phyloP scores from a whole-genome alignment of 345 rosid species.

The Citrus reticulata region DNA sequence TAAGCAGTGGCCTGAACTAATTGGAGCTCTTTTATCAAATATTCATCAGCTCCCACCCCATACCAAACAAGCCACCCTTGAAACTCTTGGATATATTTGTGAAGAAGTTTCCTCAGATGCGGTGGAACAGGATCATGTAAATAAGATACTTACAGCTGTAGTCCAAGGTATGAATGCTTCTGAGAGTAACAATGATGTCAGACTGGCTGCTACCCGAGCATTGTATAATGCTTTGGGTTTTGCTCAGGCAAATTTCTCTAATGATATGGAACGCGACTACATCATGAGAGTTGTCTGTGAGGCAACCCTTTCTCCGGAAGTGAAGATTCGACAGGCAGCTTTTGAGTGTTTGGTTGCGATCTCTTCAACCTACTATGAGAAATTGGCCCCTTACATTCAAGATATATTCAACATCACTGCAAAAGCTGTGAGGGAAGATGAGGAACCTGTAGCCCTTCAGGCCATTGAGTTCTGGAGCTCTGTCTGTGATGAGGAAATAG shows the following conservation, averaged over 20 bases:
- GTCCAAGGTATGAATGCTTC: conserved; percentile 40
- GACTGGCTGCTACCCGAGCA: conserved; percentile 30
- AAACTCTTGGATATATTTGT: conserved; percentile 74
- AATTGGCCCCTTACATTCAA: conserved; percentile 24
- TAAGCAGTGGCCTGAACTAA: conserved; percentile 76
- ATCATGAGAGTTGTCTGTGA: conserved; percentile 36
- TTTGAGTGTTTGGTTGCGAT: conserved; percentile 32
- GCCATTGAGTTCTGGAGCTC: conserved; percentile 37
- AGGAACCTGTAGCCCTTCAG: conserved; percentile 29
- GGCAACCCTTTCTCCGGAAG: conserved; percentile 28
- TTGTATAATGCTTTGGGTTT: conserved; percentile 30
- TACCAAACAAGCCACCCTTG: conserved; percentile 70
- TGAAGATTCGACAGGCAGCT: conserved; percentile 32
- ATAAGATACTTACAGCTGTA: conserved; percentile 68
- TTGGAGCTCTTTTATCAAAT: conserved; percentile 58
- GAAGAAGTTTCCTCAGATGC: conserved; percentile 76
- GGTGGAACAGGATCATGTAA: conserved; percentile 75
- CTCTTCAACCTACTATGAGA: conserved; percentile 30
- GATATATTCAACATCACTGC: conserved; percentile 30
- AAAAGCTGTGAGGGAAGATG: conserved; percentile 31
- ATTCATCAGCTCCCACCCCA: conserved; percentile 63
- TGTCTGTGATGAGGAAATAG: conserved; percentile 33
- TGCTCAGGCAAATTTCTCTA: conserved; percentile 31
- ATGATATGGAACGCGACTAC: conserved; percentile 30
- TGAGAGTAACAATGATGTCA: conserved; percentile 27